Evolutionary conservation across 225 moss, liverwort and hornwort genomes (phyloP), one percentile per base, ranked within the genome.

Genomic region (Pseudisothecium myosuroides): DNA sequence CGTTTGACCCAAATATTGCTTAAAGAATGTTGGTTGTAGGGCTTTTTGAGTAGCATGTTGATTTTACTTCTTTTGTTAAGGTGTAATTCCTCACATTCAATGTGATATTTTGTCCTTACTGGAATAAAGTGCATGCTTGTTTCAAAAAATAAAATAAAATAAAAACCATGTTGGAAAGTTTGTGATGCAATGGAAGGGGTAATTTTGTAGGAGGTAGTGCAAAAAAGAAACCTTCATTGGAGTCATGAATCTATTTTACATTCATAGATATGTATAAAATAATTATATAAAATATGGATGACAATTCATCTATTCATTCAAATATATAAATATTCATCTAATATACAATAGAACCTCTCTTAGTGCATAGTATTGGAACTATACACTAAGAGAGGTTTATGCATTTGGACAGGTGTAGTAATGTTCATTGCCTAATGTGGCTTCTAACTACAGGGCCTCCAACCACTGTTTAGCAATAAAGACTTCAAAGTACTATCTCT

Each of bases 51-150:
- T 20, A 21, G 76, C 8, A 8, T 49, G 12, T 50, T 76, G 13
- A 7, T 22, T 52, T 76, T 54, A 52, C 4, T 76, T 76, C 52
- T 52, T 76, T 52, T 5, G 3, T 5, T 36, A 5, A 52, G 2
- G 76, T 32, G 49, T 34, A 13, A 8, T 50, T 52, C 76, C 1
- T 50, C 21, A 21, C 0, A 0, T 50, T 76, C 0, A 10, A 0
- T 21, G 5, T 34, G 9, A 36, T 76, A 3, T 22, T 76, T 76
- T 34, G 32, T 28, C 20, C 2, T 32, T 0, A 20, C 0, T 50
- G 20, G 8, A 32, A 12, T 75, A 50, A 47, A 11, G 2, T 11
- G 1, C 47, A 1, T 7, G 1, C 4, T 47, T 47, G 2, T 75
- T 75, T 49, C 12, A 20, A 32, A 75, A 75, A 32, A 32, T 7